Percentiles rank a stretch among this genome's conserved stretches.
Evolutionary conservation across 805 yeast genomes (phyloP).

Genomic region (Candida schatavii): DNA sequence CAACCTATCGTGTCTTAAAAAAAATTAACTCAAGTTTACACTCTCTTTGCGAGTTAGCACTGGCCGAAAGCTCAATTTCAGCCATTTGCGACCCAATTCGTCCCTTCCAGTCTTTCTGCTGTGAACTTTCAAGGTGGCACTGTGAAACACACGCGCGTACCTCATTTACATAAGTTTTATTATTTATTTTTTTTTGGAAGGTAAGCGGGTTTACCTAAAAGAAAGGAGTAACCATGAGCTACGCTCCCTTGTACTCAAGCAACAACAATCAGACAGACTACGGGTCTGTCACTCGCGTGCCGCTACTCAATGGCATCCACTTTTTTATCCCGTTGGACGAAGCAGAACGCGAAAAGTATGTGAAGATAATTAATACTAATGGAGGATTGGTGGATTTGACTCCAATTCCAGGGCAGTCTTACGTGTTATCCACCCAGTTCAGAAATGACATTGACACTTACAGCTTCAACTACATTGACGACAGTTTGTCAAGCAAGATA

Average conservation of each 20-base stretch:
- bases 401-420: slow-evolving; percentile 7
- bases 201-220: too few species aligned
- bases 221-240: neutral
- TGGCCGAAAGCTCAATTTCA: slow-evolving; percentile 11
- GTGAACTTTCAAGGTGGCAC: too few species aligned
- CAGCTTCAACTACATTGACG: slow-evolving; percentile 14
- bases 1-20: neutral
- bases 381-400: slow-evolving; percentile 19
- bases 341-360: slow-evolving; percentile 12
- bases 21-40: neutral
- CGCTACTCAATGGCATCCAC: slow-evolving; percentile 6
- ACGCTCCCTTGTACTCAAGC: slow-evolving; percentile 2
- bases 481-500: slow-evolving; percentile 8
- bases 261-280: slow-evolving; percentile 1
- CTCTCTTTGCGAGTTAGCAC: slow-evolving; percentile 8
- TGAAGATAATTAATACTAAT: slow-evolving; percentile 14
- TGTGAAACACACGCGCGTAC: too few species aligned
- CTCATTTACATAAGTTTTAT: too few species aligned
- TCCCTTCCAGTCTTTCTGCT: too few species aligned
- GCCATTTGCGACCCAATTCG: too few species aligned
- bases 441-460: slow-evolving; percentile 5
- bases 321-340: slow-evolving; percentile 15
- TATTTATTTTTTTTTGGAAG: too few species aligned
- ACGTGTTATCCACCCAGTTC: slow-evolving; percentile 7
- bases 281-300: neutral